Base-by-base conservation (phyloP, 805 yeast species). In the Deakozyma indianensis region DNA sequence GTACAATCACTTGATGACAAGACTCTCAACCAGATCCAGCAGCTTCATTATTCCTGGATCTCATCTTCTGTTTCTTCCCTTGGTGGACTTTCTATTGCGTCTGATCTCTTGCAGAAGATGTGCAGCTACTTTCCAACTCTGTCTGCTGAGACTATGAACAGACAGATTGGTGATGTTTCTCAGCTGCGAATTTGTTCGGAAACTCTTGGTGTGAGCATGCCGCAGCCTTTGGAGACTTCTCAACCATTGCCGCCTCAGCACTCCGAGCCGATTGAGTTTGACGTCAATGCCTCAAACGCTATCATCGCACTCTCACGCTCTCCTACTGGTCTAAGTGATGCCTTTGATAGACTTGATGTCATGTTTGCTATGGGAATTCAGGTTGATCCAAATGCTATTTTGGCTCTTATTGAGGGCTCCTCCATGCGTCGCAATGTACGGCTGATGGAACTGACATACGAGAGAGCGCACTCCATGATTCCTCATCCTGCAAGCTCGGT, bases 401-500 rank as follows among this genome's bases (percentile, higher is more conserved):
- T 48, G 7, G 47, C 53, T 11, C 35, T 53, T 1, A 27, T 56
- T 21, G 58, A 54, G 18, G 44, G 46, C 3, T 51, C 53, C 9
- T 45, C 35, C 20, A 18, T 32, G 28, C 42, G 16, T 11, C 32
- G 43, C 35, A 25, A 42, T n/a, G 24, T 22, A 11, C 41, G 35
- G 16, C 18, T 45, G 2, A n/a, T 54, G 2, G 41, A 18, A 3
- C 43, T 40, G 16, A 23, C 46, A n/a, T 50, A 52, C 27, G 43
- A 41, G 11, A 43, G 46, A n/a, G 47, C 47, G 16, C 44, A 51
- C 35, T 44, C 46, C 35, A 23, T 43, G 9, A 27, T 52, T 7
- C 55, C 57, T 23, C 50, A 43, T 41, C 56, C 57, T 22, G 42
- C 47, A 3, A 41, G 41, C 3, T 47, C 51, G 9, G 43, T 51